Base-by-base conservation (phyloP, 2,329 filamentous ascomycete genomes). In the Fusarium praegraminearum region DNA sequence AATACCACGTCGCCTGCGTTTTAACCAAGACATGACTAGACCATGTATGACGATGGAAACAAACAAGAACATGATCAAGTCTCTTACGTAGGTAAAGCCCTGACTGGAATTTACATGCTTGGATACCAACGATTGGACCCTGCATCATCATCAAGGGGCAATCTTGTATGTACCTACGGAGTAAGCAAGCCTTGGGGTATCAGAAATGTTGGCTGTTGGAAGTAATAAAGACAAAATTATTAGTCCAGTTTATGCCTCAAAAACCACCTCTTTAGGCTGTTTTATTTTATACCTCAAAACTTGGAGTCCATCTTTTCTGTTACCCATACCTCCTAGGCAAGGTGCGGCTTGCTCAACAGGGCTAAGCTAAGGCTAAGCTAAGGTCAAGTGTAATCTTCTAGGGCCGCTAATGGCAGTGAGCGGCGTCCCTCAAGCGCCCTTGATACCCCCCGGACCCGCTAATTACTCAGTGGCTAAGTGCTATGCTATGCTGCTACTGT, bases 401-500 rank as follows among this genome's bases (percentile, higher is more conserved):
- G 54, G 38, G 3, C 63, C 58, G 46, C 62, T 53, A 64, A 41
- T 70, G 67, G 67, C 53, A 70, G 63, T 70, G 67, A 70, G 67
- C 67, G 36, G 59, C 59, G 54, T 46, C 62, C 38, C 26, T 28
- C 66, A 58, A 63, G 66, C 41, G 62, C 67, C 67, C 49, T 52
- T 40, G n/a, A 40, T 13, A 9, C 20, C 46, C 69, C 58, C 38
- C 50, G 40, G 62, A 49, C 58, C 61, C 50, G 50, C 59, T 49
- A 50, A 61, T 63, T 57, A 28, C 52, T 47, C 68, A 70, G 69
- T 70, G 67, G 65, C 57, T 64, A 60, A 62, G 44, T 65, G 41
- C 60, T 63, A 50, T 53, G 52, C 35, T 44, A 40, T 40, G 36
- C 36, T 43, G 36, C 33, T 40, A 8, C 53, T 61, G 41, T 24